A percentile compares a stretch with the other conserved stretches of the same genome.
phyloP scores from a whole-genome alignment of 1,284 basidiomycete species.

The Pulveroboletus sp. region DNA sequence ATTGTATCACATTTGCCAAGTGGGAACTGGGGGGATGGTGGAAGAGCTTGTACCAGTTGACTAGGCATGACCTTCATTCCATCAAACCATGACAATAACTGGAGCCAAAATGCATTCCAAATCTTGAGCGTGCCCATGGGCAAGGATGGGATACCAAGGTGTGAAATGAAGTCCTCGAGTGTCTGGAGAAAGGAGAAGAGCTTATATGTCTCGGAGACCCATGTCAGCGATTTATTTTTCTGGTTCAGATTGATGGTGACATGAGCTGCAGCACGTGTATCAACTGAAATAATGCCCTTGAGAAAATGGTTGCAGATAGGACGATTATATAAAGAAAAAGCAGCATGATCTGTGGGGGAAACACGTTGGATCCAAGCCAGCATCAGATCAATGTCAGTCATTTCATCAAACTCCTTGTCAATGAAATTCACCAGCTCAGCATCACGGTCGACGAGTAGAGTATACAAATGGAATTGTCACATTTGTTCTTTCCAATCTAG shows the following conservation, averaged over 20 bases:
- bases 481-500: conserved; percentile 7
- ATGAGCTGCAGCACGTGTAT: neutral
- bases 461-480: conserved; percentile 1
- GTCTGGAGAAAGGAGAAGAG: neutral
- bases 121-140: neutral
- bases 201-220: neutral
- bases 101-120: conserved; percentile 12
- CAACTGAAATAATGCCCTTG: conserved; percentile 6
- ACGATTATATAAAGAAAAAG: neutral
- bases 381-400: neutral
- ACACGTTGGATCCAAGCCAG: conserved; percentile 1
- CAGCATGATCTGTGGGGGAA: neutral
- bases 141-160: neutral
- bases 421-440: conserved; percentile 5
- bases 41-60: conserved; percentile 4
- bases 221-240: neutral
- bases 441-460: neutral
- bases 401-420: neutral
- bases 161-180: neutral
- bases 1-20: conserved; percentile 4
- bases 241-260: conserved; percentile 1
- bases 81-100: neutral
- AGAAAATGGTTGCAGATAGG: conserved; percentile 13
- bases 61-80: conserved; percentile 8
- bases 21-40: neutral